These are phyloP conservation scores for Xylaria longipes DNA, from an alignment of 495 filamentous ascomycete species.

Conservation along the genomic window DNA sequence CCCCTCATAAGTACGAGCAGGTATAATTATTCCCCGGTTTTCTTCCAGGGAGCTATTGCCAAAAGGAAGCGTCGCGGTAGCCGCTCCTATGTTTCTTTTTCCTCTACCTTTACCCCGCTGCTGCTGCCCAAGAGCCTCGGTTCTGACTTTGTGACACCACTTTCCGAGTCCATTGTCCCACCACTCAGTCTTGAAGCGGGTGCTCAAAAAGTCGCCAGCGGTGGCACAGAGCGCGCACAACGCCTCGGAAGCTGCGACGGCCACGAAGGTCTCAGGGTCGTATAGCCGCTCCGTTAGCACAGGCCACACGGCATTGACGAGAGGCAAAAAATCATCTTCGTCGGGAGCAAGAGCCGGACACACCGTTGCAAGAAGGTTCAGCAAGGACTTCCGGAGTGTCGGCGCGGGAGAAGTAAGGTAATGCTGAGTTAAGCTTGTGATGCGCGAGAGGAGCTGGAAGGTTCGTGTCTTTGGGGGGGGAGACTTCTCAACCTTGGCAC, in stretches of 20 bases:
- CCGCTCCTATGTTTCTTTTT: conserved; percentile 48
- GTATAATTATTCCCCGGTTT: conserved; percentile 37
- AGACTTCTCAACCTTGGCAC: conserved; percentile 50
- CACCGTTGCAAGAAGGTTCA: conserved; percentile 73
- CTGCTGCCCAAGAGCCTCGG: conserved; percentile 35
- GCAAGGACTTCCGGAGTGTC: conserved; percentile 74
- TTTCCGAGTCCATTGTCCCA: conserved; percentile 51
- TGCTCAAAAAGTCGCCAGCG: conserved; percentile 82
- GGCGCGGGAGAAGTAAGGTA: conserved; percentile 86
- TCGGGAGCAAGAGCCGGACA: conserved; percentile 71
- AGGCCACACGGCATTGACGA: conserved; percentile 90
- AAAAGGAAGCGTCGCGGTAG: conserved; percentile 32
- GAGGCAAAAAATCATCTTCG: conserved; percentile 82
- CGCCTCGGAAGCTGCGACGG: conserved; percentile 68
- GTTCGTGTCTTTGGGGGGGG: conserved; percentile 56
- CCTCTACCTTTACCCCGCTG: conserved; percentile 36
- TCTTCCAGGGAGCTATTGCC: conserved; percentile 21
- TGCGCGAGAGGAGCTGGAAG: conserved; percentile 70
- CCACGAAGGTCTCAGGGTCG: conserved; percentile 78
- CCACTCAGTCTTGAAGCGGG: conserved; percentile 75
- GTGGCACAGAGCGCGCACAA: conserved; percentile 65
- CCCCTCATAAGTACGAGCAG: conserved; percentile 30
- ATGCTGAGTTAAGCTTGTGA: conserved; percentile 75
- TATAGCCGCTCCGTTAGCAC: conserved; percentile 72
- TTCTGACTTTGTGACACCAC: conserved; percentile 46